phyloP scores from a whole-genome alignment of 768 basidiomycete genomes.

The Podaxis pistillaris region DNA sequence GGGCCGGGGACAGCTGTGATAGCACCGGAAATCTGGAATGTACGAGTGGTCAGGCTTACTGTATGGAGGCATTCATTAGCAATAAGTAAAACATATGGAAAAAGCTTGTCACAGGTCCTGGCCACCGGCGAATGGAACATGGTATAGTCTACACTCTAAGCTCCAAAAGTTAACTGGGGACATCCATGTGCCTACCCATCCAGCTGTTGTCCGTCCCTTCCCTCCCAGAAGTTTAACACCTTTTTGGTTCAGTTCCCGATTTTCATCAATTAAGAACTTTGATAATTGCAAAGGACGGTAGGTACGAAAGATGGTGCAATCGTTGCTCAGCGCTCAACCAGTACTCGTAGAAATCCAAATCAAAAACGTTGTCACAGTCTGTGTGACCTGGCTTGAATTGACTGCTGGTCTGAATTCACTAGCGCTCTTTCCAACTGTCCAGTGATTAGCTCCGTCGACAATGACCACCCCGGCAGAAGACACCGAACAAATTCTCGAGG shows the following conservation, averaged over 20 bases:
- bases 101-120: too few relatives aligned
- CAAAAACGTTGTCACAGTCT: slow-evolving; percentile 5
- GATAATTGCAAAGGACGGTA: not conserved
- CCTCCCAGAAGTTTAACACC: too few relatives aligned
- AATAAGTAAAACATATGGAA: too few relatives aligned
- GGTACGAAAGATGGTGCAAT: not conserved
- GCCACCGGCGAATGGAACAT: too few relatives aligned
- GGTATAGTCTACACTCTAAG: too few relatives aligned
- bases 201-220: too few relatives aligned
- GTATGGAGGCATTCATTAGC: too few relatives aligned
- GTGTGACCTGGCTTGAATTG: slow-evolving; percentile 5
- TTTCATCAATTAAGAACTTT: not conserved
- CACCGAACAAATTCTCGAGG: slow-evolving; percentile 11
- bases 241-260: not conserved
- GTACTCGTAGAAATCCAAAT: not conserved
- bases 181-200: too few relatives aligned
- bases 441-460: not conserved
- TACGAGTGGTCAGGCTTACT: too few relatives aligned
- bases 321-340: not conserved
- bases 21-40: too few relatives aligned
- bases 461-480: slow-evolving; percentile 6
- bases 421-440: not conserved
- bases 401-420: not conserved
- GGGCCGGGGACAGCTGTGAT: too few relatives aligned
- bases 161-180: too few relatives aligned